Evolutionary conservation across 2,329 filamentous ascomycete genomes (phyloP).

Genomic region (Trichoderma semiorbis): DNA sequence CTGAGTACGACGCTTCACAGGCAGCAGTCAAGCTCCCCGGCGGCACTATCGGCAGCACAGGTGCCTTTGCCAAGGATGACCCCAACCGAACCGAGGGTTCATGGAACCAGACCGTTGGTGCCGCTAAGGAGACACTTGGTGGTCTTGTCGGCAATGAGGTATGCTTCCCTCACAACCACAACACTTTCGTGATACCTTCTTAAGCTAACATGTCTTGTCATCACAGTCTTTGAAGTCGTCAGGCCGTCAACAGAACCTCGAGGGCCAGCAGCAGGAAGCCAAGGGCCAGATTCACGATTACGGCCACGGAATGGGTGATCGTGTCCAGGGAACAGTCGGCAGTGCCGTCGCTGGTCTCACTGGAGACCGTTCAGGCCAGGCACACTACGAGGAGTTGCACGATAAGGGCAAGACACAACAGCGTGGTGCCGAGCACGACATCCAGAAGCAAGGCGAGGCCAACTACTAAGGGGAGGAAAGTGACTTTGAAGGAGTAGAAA

Average conservation of each 20-base stretch:
- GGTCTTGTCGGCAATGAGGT: constrained; percentile 71
- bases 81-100: constrained; percentile 66
- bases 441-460: constrained; percentile 66
- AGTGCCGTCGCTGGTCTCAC: constrained; percentile 67
- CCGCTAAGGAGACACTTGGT: constrained; percentile 78
- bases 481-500: background rate
- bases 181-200: background rate
- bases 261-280: constrained; percentile 79
- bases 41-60: constrained; percentile 64
- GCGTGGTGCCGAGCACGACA: constrained; percentile 76
- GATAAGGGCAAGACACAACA: constrained; percentile 81
- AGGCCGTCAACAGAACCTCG: constrained; percentile 73
- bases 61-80: constrained; percentile 68
- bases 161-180: constrained; percentile 22
- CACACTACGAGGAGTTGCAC: constrained; percentile 65
- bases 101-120: constrained; percentile 88
- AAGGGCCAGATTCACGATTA: constrained; percentile 76
- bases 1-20: constrained; percentile 72
- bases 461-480: constrained; percentile 20
- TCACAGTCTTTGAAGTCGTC: constrained; percentile 62
- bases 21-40: constrained; percentile 71
- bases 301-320: constrained; percentile 60
- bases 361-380: constrained; percentile 64
- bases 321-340: constrained; percentile 69
- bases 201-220: constrained; percentile 9